These are phyloP conservation scores for Saturnispora sekii DNA, from an alignment of 805 yeast species.

Conservation along the genomic window DNA sequence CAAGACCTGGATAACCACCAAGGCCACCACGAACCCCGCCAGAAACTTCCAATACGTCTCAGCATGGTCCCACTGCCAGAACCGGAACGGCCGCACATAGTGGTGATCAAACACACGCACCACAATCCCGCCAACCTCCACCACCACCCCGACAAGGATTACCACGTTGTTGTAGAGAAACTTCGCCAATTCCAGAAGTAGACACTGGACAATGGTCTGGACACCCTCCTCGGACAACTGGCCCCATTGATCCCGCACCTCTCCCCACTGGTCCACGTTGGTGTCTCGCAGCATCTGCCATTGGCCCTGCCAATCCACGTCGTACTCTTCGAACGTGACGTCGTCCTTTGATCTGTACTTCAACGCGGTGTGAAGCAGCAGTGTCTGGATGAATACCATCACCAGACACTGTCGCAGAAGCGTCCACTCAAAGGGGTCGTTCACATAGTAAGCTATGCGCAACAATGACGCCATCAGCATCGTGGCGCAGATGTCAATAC, in stretches of 20 bases:
- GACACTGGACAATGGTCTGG: slow-evolving; percentile 3
- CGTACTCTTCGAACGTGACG: slow-evolving; percentile 28
- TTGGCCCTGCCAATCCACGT: slow-evolving; percentile 21
- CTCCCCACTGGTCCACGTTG: slow-evolving; percentile 12
- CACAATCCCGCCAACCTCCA: slow-evolving; percentile 27
- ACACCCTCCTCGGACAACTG: slow-evolving; percentile 1
- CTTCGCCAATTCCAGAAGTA: slow-evolving; percentile 8
- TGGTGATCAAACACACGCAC: slow-evolving; percentile 62
- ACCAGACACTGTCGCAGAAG: slow-evolving; percentile 67
- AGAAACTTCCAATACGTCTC: slow-evolving; percentile 35
- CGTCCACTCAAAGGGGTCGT: slow-evolving; percentile 75
- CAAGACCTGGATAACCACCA: slow-evolving; percentile 16
- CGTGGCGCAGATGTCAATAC: slow-evolving; percentile 87
- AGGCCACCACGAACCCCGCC: slow-evolving; percentile 27
- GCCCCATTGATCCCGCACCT: slow-evolving; percentile 10
- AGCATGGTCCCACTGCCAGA: slow-evolving; percentile 72
- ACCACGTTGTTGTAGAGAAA: slow-evolving; percentile 13
- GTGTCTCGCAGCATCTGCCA: slow-evolving; percentile 21
- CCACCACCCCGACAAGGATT: slow-evolving; percentile 9
- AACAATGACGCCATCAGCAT: slow-evolving; percentile 72
- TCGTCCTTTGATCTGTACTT: slow-evolving; percentile 40
- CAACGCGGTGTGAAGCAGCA: slow-evolving; percentile 55
- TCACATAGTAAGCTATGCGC: slow-evolving; percentile 66
- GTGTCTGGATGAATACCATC: slow-evolving; percentile 74
- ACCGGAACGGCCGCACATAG: slow-evolving; percentile 51